Evolutionary conservation across 192 early-diverging fungal species (phyloP), one percentile per base, ranked within the genome.

Genomic region (Endogone sp.): DNA sequence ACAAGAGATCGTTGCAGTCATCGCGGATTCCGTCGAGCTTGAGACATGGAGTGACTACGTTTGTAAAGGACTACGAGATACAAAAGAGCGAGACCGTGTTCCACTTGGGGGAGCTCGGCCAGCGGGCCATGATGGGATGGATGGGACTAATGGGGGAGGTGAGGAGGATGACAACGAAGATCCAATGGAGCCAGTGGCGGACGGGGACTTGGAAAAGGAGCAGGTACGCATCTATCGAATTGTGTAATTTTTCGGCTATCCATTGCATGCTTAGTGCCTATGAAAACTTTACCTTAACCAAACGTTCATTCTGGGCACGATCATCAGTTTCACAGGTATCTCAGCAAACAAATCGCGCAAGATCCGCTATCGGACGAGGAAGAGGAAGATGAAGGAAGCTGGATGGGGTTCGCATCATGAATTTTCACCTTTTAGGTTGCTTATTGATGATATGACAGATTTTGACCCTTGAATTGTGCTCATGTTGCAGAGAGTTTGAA

Each of bases 1-100:
- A 37, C 73, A 75, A 65, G 62, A 74, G 24, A 72, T 77, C 56
- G 63, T 65, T 64, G 9, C 73, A 57, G 57, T 65, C 55, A 67
- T 81, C 67, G 66, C 60, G 29, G 79, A 79, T 16, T 72, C 62
- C 65, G 73, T 85, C 49, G 82, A 85, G 66, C 74, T 82, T 6
- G 79, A 79, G 10, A 73, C 75, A 16, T 87, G 86, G 86, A 74
- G 83, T 56, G 72, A 79, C 25, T 87, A 84, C 67, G 83, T 84
- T 29, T 44, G 58, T 28, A 58, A 65, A 20, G 60, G 62, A 21
- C 37, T 73, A 13, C 58, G 49, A 10, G 74, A 65, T n/a, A 65
- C 69, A 21, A 73, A 67, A 31, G 69, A 75, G 55, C 29, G 71
- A 16, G 71, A 73, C 63, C 75, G 78, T 29, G 71, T 73, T 4